These are phyloP conservation scores for Chaetomium cochliodes DNA, from an alignment of 495 filamentous ascomycete species.

Conservation along the genomic window DNA sequence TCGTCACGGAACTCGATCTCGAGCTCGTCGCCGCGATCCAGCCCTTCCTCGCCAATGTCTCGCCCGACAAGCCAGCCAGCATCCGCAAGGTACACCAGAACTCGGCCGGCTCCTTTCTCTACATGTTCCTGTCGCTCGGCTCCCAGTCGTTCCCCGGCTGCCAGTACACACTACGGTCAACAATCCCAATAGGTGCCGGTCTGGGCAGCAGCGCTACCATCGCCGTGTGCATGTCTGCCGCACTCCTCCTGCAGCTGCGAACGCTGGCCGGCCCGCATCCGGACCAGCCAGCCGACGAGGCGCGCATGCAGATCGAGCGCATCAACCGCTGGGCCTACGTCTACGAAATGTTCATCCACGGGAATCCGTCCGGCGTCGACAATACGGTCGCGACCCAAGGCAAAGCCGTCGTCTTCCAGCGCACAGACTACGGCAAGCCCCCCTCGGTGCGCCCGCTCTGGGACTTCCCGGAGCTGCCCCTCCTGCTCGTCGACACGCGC, in stretches of 20 bases:
- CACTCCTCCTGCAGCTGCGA: slow-evolving; percentile 82
- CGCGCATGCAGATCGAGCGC: slow-evolving; percentile 79
- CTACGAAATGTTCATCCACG: slow-evolving; percentile 93
- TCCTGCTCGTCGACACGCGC: slow-evolving; percentile 84
- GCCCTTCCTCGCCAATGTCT: slow-evolving; percentile 70
- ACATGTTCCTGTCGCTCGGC: slow-evolving; percentile 86
- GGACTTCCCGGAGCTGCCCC: slow-evolving; percentile 84
- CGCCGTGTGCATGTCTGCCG: slow-evolving; percentile 81
- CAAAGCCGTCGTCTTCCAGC: slow-evolving; percentile 87
- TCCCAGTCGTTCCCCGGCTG: slow-evolving; percentile 72
- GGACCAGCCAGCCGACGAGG: slow-evolving; percentile 80
- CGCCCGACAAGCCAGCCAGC: slow-evolving; percentile 58
- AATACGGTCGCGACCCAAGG: slow-evolving; percentile 94
- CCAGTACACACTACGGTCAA: slow-evolving; percentile 88
- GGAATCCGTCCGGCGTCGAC: slow-evolving; percentile 93
- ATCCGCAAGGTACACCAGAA: slow-evolving; percentile 74
- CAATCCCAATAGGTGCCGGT: slow-evolving; percentile 88
- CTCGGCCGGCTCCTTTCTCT: slow-evolving; percentile 83
- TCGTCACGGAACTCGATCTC: slow-evolving; percentile 78
- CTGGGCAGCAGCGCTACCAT: slow-evolving; percentile 92
- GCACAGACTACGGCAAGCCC: slow-evolving; percentile 72
- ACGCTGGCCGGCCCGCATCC: slow-evolving; percentile 84
- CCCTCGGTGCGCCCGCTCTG: slow-evolving; percentile 73
- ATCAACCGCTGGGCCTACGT: slow-evolving; percentile 98
- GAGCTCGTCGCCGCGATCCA: slow-evolving; percentile 75